These are phyloP conservation scores for Amanita inopinata DNA, from an alignment of 768 basidiomycete species.

Conservation along the genomic window DNA sequence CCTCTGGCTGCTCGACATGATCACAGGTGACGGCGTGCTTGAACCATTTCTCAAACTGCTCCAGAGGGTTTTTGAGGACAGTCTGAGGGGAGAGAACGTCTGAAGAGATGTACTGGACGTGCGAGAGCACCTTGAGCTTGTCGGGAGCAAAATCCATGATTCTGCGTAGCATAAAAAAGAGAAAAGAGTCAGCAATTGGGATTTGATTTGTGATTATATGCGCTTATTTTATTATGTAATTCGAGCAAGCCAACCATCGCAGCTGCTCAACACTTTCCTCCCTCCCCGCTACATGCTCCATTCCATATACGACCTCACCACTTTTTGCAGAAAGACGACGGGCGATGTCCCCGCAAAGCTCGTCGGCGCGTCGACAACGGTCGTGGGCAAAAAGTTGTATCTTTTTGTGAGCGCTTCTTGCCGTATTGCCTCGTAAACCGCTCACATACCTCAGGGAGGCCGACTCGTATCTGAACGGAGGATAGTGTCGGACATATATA, in stretches of 20 bases:
- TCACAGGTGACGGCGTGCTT: constrained; percentile 42
- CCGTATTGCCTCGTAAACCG: not conserved
- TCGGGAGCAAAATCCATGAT: constrained; percentile 31
- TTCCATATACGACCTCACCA: constrained; percentile 85
- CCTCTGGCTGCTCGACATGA: constrained; percentile 80
- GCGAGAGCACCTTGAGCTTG: constrained; percentile 60
- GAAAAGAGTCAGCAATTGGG: too few relatives aligned
- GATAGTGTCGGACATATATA: constrained; percentile 87
- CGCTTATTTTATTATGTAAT: too few relatives aligned
- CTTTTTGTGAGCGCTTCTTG: constrained; percentile 58
- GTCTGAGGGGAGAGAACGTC: constrained; percentile 54
- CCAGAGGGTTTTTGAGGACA: constrained; percentile 60
- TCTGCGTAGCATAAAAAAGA: too few relatives aligned
- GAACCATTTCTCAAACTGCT: constrained; percentile 87
- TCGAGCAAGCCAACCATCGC: constrained; percentile 5
- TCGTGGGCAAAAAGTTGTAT: constrained; percentile 81
- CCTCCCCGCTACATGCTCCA: constrained; percentile 36
- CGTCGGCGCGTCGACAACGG: constrained; percentile 87
- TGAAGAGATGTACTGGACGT: constrained; percentile 64
- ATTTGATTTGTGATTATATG: too few relatives aligned
- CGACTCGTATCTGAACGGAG: constrained; percentile 76
- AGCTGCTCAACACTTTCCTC: constrained; percentile 10
- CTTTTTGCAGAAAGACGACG: constrained; percentile 70
- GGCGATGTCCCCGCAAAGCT: constrained; percentile 86
- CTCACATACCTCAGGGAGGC: constrained; percentile 50